phyloP scores from a whole-genome alignment of 2,329 filamentous ascomycete species.

The Penicillium sclerotiorum region DNA sequence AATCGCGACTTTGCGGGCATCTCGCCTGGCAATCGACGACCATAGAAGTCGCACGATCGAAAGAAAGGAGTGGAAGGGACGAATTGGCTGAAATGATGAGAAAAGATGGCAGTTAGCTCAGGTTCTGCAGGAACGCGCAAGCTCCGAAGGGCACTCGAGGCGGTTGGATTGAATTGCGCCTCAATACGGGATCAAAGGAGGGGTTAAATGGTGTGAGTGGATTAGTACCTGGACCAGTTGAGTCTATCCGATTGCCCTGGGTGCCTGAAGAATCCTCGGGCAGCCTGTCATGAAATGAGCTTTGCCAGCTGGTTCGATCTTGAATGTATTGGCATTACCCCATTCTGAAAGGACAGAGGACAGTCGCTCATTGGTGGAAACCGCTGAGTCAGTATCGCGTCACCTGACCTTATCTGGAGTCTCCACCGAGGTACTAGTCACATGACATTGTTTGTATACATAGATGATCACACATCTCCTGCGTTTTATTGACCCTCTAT shows the following conservation, averaged over 20 bases:
- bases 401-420: slow-evolving; percentile 22
- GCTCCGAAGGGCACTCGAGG: slow-evolving; percentile 1
- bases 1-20: slow-evolving; percentile 95
- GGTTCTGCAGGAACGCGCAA: slow-evolving; percentile 12
- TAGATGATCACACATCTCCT: not conserved
- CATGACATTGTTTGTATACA: not conserved
- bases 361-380: slow-evolving; percentile 31
- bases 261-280: slow-evolving; percentile 2
- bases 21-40: slow-evolving; percentile 30
- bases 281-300: slow-evolving; percentile 8
- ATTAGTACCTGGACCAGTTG: slow-evolving; percentile 9
- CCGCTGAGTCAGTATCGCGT: slow-evolving; percentile 19
- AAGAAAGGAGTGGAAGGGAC: not conserved
- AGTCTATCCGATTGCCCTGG: slow-evolving; percentile 18
- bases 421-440: too few relatives aligned
- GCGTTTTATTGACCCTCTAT: too few relatives aligned
- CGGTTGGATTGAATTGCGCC: not conserved
- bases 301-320: slow-evolving; percentile 22
- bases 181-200: not conserved
- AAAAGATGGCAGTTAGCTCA: not conserved
- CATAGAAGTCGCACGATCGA: slow-evolving; percentile 24
- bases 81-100: not conserved
- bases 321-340: slow-evolving; percentile 18
- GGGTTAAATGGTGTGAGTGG: not conserved
- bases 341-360: slow-evolving; percentile 34